Evolutionary conservation across 1,284 basidiomycete species (phyloP).

Genomic region (Irpex lacteus): DNA sequence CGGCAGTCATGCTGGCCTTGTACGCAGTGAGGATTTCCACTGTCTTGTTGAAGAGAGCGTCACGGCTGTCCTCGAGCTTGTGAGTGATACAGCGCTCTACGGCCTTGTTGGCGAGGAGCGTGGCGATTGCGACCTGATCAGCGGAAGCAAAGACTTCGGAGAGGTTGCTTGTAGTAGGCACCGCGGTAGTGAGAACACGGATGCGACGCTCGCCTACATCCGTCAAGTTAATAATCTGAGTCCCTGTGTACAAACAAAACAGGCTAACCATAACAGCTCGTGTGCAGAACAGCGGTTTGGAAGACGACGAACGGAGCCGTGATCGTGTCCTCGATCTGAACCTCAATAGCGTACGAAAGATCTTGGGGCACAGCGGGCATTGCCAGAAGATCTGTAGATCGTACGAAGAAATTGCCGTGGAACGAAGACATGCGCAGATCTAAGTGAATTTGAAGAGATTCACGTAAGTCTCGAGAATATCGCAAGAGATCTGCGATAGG

Average conservation of each 20-base stretch:
- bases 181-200: constrained; percentile 89
- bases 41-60: constrained; percentile 87
- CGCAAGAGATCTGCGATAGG: neutral
- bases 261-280: constrained; percentile 83
- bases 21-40: constrained; percentile 91
- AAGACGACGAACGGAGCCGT: constrained; percentile 92
- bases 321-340: constrained; percentile 96
- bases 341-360: constrained; percentile 95
- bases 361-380: constrained; percentile 97
- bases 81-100: constrained; percentile 90
- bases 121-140: constrained; percentile 91
- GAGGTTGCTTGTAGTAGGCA: constrained; percentile 91
- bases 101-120: constrained; percentile 93
- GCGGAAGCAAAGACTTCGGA: constrained; percentile 95
- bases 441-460: constrained; percentile 22
- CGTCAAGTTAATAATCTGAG: neutral
- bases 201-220: constrained; percentile 85
- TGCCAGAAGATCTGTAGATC: constrained; percentile 95
- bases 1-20: constrained; percentile 96
- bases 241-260: neutral
- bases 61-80: constrained; percentile 92
- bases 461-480: neutral
- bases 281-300: constrained; percentile 95
- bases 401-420: constrained; percentile 99
- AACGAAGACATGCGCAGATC: constrained; percentile 96